Evolutionary conservation across 208 protist species (phyloP), one percentile per base, ranked within the genome.

Genomic region (Leishmania arabica): DNA sequence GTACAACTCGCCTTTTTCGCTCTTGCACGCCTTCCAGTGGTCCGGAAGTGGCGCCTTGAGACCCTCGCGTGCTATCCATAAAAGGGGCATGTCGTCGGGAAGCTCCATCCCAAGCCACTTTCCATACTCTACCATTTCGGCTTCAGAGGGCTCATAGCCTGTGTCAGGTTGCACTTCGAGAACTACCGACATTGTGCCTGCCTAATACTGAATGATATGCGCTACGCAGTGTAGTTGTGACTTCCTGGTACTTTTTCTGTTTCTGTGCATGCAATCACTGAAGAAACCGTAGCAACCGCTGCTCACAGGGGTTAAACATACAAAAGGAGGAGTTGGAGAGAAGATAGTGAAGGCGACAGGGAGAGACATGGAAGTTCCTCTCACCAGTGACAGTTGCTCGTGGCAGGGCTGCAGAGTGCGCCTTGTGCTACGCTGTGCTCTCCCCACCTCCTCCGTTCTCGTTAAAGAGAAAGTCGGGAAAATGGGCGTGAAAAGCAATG

Each of bases 101-200:
- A 97, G 86, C 58, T 98, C 82, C 95, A 99, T 98, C n/a, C 97
- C 98, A 3, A 99, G 92, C 95, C 96, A 99, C 68, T 98, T 96
- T 13, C 95, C 98, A 78, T 99, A 99, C 81, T 99, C 94, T 27
- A 94, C 54, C 80, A 98, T 92, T 81, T 99, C 96, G 2, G 86
- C 84, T 79, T 98, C 86, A 17, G 97, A 97, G n/a, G 98, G 98
- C 77, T 99, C 97, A 85, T 99, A 98, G 70, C 93, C 92, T 7
- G 87, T 89, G 77, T 93, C 87, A 17, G 89, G 82, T 66, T 97
- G 86, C 27, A 91, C 90, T 56, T 99, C 95, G 24, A 99, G 82
- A 56, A 98, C 88, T 40, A 95, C 89, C 24, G 94, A 95, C 92
- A 96, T 97, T 62, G 3, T 47, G 56, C 56, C 53, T 40, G 40